Evolutionary conservation across 805 yeast species (phyloP), one percentile per base, ranked within the genome.

Genomic region (Wickerhamiella slavikovae): DNA sequence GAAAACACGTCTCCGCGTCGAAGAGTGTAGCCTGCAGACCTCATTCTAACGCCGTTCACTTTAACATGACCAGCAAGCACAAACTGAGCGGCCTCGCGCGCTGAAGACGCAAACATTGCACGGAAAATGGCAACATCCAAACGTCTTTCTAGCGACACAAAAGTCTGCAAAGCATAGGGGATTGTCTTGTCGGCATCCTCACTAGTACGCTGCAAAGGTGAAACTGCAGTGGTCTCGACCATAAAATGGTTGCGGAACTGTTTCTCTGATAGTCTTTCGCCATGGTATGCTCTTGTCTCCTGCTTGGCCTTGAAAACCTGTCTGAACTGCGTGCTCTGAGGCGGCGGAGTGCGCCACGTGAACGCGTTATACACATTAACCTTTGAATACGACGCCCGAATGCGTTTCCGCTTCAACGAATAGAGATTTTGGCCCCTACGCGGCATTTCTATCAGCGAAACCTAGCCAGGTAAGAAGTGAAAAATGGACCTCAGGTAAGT

Each of bases 261-360:
- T 13, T 67, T 58, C 50, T 89, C 98, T 1, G 85, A 76, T 32
- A 85, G 51, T 49, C 75, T 79, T 46, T 89, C 96, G 42, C 98
- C 98, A 50, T 85, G 98, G 51, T 85, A 85, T 1, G 85, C 74
- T 55, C 98, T 68, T 5, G 95, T 73, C 48, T 83, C 94, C 48
- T 70, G 74, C 52, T 89, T 85, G 29, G 94, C 73, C 5, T 63
- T 55, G 85, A 93, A 89, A 54, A 82, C 80, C 52, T 85, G 93
- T 54, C 79, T 93, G 55, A 63, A 89, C 35, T 79, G 58, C n/a
- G 92, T 68, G 54, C 35, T 60, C 21, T 33, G 37, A 17, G 42
- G 38, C n/a, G n/a, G n/a, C 15, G 33, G 28, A 7, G 21, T 18
- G 17, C 41, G 44, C 77, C 60, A 55, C 20, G 47, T 82, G 75